These are phyloP conservation scores for Debaryomyces fabryi DNA, from an alignment of 1,139 yeast species.

Conservation along the genomic window DNA sequence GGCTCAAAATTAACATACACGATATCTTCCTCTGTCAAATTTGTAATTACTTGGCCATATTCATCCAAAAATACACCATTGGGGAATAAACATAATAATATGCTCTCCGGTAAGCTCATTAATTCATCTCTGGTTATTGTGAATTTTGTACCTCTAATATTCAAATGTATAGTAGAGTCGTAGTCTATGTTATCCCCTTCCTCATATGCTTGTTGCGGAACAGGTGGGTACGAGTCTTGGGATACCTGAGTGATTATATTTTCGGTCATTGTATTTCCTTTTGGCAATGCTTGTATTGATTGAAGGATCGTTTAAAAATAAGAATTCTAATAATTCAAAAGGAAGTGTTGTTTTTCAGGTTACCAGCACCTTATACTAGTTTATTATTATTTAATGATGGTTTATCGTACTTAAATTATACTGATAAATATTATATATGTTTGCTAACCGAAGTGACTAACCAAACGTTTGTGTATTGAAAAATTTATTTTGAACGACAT, in stretches of 20 bases:
- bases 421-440: background rate
- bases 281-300: background rate
- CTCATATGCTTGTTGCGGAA: conserved; percentile 19
- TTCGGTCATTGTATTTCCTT: conserved; percentile 30
- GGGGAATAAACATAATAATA: conserved; percentile 83
- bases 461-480: conserved; percentile 5
- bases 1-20: conserved; percentile 88
- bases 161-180: conserved; percentile 65
- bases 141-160: conserved; percentile 64
- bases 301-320: background rate
- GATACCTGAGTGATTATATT: conserved; percentile 69
- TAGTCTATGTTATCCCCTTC: conserved; percentile 48
- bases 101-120: conserved; percentile 88
- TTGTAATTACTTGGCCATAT: conserved; percentile 73
- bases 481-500: background rate
- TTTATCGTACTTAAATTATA: background rate
- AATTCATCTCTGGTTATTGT: conserved; percentile 84
- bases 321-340: conserved; percentile 5
- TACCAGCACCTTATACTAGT: conserved; percentile 10
- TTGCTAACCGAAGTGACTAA: conserved; percentile 4
- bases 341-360: conserved; percentile 3
- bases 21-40: conserved; percentile 73
- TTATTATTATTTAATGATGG: background rate
- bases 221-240: conserved; percentile 36
- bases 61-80: conserved; percentile 84